phyloP scores from a whole-genome alignment of 176 grass and related monocot species.

The Dactylis glomerata region DNA sequence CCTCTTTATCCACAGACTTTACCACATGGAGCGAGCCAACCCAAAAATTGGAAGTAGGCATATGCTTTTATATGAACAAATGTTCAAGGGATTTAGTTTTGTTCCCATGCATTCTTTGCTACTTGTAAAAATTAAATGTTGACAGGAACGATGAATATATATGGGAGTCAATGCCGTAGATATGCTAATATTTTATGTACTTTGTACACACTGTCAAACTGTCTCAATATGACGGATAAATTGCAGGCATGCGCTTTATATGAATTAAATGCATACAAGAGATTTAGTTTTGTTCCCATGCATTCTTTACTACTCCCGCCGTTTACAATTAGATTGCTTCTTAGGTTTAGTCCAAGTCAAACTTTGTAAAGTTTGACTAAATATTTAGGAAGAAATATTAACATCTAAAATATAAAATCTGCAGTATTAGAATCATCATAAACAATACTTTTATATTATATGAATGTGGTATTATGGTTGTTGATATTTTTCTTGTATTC shows the following conservation, averaged over 20 bases:
- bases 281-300: background rate
- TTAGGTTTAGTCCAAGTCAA: too few species aligned
- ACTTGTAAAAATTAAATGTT: background rate
- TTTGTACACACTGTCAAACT: too few species aligned
- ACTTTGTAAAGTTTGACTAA: too few species aligned
- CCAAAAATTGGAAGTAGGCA: background rate
- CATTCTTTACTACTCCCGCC: background rate
- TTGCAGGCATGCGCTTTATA: background rate
- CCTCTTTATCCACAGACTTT: background rate
- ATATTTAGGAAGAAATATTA: too few species aligned
- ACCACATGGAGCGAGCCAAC: background rate
- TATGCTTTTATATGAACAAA: background rate
- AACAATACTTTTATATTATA: too few species aligned
- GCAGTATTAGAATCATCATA: too few species aligned
- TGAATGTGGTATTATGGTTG: too few species aligned
- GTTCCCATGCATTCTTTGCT: background rate
- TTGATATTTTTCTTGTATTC: too few species aligned
- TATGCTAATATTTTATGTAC: slow-evolving; percentile 11
- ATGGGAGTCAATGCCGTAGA: background rate
- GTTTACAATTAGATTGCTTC: too few species aligned
- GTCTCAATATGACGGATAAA: too few species aligned
- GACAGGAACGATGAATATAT: background rate
- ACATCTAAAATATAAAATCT: too few species aligned
- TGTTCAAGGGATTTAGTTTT: background rate
- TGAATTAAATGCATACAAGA: background rate